phyloP scores from a whole-genome alignment of 2,329 filamentous ascomycete genomes.

The Erysiphe neolycopersici region DNA sequence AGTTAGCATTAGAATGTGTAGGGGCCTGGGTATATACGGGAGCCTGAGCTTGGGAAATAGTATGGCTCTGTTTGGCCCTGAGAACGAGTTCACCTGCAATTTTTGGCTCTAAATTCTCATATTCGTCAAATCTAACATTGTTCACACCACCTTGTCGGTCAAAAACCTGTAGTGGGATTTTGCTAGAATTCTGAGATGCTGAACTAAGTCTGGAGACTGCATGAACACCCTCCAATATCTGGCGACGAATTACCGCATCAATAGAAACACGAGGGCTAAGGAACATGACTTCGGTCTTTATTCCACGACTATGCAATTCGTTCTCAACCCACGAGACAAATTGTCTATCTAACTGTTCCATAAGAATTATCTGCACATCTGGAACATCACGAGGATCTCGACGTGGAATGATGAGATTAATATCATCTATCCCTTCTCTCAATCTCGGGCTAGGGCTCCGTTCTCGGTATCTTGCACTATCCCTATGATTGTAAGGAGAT shows the following conservation, averaged over 20 bases:
- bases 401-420: slow-evolving; percentile 43
- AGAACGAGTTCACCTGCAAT: slow-evolving; percentile 61
- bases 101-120: slow-evolving; percentile 52
- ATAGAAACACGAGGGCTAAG: slow-evolving; percentile 52
- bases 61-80: slow-evolving; percentile 31
- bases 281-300: slow-evolving; percentile 57
- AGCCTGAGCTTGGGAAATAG: slow-evolving; percentile 14
- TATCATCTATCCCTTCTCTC: slow-evolving; percentile 26
- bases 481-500: slow-evolving; percentile 27
- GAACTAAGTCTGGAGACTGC: slow-evolving; percentile 57
- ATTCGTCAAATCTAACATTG: slow-evolving; percentile 67
- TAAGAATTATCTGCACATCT: slow-evolving; percentile 66
- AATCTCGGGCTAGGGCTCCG: slow-evolving; percentile 43
- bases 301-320: slow-evolving; percentile 40
- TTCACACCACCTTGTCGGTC: slow-evolving; percentile 48
- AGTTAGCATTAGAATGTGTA: slow-evolving; percentile 14
- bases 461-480: slow-evolving; percentile 29
- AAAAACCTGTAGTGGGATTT: slow-evolving; percentile 63
- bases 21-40: slow-evolving; percentile 4
- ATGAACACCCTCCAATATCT: slow-evolving; percentile 69
- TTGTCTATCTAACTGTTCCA: slow-evolving; percentile 50
- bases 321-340: slow-evolving; percentile 66
- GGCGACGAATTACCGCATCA: slow-evolving; percentile 53
- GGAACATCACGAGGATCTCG: slow-evolving; percentile 52
- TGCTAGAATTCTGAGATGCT: slow-evolving; percentile 39